Percentiles rank a stretch among this genome's conserved stretches.
These are phyloP conservation scores for Kitagawia praeruptora DNA, from an alignment of 129 eudicot species.

Conservation along the genomic window DNA sequence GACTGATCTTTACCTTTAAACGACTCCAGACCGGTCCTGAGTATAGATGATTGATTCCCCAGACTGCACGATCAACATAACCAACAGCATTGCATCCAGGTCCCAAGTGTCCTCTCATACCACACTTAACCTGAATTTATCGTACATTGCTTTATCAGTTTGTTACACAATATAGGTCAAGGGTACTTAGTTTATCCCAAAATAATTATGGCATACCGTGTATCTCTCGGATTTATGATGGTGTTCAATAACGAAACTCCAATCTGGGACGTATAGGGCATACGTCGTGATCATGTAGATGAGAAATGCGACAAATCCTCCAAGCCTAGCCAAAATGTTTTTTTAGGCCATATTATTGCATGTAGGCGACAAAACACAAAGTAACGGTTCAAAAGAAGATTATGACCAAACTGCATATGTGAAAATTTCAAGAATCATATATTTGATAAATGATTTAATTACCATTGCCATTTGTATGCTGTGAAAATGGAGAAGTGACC, in stretches of 20 bases:
- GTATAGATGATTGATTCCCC: conserved; percentile 87
- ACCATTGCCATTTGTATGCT: conserved; percentile 92
- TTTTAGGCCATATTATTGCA: background rate
- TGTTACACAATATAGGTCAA: background rate
- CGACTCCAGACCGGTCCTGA: conserved; percentile 61
- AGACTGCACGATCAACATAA: conserved; percentile 70
- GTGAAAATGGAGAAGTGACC: conserved; percentile 58
- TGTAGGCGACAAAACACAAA: background rate
- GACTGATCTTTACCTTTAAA: conserved; percentile 34
- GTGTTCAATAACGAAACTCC: conserved; percentile 46
- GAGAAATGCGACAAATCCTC: conserved; percentile 56
- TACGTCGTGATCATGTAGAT: conserved; percentile 57
- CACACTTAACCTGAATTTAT: conserved; percentile 52
- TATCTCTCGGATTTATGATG: conserved; percentile 20
- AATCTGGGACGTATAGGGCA: conserved; percentile 60
- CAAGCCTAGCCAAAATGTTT: conserved; percentile 39
- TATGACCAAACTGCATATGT: background rate
- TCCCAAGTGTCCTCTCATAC: conserved; percentile 86
- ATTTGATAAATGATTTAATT: background rate
- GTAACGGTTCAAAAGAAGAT: background rate
- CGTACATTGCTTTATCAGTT: background rate
- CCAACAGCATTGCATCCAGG: conserved; percentile 96
- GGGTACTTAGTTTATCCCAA: background rate
- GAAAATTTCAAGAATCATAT: background rate
- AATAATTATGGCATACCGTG: conserved; percentile 24